Percentiles rank a stretch among this genome's conserved stretches.
These are phyloP conservation scores for Malus asiatica DNA, from an alignment of 306 rosid species.

Conservation along the genomic window DNA sequence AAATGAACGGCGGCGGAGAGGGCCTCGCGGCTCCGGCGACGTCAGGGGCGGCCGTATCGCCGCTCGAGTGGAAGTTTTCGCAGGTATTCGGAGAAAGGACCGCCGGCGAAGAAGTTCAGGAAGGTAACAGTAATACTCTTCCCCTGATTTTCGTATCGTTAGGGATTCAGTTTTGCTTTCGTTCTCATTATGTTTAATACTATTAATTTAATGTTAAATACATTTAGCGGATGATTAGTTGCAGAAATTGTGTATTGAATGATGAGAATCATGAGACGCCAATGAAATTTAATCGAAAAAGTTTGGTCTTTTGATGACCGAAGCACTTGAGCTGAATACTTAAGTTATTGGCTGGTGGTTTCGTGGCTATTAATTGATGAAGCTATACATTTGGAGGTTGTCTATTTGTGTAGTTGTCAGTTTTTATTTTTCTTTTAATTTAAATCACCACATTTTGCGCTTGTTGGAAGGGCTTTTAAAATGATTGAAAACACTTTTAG, in stretches of 20 bases:
- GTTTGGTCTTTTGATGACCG: not conserved
- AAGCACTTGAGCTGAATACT: not conserved
- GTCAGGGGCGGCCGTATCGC: conserved; percentile 7
- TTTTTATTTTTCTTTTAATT: not conserved
- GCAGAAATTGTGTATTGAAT: not conserved
- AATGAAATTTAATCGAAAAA: not conserved
- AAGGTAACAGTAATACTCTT: conserved; percentile 26
- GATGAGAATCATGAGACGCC: not conserved
- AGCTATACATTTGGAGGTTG: not conserved
- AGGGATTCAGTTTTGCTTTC: conserved; percentile 3
- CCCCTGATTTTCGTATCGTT: not conserved
- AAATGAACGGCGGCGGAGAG: conserved; percentile 33
- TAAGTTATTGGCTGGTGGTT: not conserved
- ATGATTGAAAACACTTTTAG: too few species aligned
- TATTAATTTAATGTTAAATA: not conserved
- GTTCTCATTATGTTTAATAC: not conserved
- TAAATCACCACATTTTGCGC: not conserved
- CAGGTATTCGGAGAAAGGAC: conserved; percentile 59
- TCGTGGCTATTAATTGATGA: not conserved
- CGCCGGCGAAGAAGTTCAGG: conserved; percentile 64
- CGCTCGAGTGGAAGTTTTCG: conserved; percentile 51
- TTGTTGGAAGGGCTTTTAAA: too few species aligned
- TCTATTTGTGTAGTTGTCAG: not conserved
- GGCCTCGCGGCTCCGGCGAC: conserved; percentile 13
- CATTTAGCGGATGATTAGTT: not conserved